Percentiles rank a stretch among this genome's conserved stretches.
phyloP scores from a whole-genome alignment of 202 grass and related monocot species.

The Bolboschoenoplectus hybrid region DNA sequence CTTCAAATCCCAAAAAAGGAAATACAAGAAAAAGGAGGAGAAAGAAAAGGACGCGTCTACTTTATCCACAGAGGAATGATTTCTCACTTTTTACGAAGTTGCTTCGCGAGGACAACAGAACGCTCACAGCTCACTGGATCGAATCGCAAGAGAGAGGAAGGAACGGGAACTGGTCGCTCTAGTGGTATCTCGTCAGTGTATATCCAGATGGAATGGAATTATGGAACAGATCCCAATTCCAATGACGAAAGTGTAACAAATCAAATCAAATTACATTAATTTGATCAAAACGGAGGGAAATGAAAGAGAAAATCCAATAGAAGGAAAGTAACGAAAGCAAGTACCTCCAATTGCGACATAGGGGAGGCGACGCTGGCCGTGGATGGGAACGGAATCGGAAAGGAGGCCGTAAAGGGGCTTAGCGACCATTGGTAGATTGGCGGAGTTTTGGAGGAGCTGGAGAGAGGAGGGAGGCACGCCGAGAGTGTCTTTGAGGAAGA shows the following conservation, averaged over 20 bases:
- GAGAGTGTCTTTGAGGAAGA: slow-evolving; percentile 95
- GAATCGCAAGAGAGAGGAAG: not conserved
- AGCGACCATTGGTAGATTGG: slow-evolving; percentile 93
- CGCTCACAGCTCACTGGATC: slow-evolving; percentile 10
- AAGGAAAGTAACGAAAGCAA: not conserved
- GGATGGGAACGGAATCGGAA: slow-evolving; percentile 79
- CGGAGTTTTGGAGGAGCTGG: slow-evolving; percentile 91
- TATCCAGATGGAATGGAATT: not conserved
- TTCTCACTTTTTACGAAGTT: slow-evolving; percentile 5
- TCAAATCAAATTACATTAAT: not conserved
- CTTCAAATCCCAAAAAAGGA: not conserved
- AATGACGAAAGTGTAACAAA: not conserved
- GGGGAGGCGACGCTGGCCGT: slow-evolving; percentile 72
- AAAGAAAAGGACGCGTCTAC: not conserved
- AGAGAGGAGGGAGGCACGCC: slow-evolving; percentile 70
- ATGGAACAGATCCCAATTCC: not conserved
- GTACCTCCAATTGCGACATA: slow-evolving; percentile 93
- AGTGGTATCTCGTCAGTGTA: not conserved
- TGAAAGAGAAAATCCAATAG: not conserved
- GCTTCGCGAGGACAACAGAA: slow-evolving; percentile 28
- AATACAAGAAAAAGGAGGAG: not conserved
- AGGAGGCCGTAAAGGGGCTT: slow-evolving; percentile 88
- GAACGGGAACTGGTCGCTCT: not conserved
- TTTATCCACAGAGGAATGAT: not conserved
- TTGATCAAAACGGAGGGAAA: not conserved